These are phyloP conservation scores for Anisodus tanguticus DNA, from an alignment of 257 asterid species.

Conservation along the genomic window DNA sequence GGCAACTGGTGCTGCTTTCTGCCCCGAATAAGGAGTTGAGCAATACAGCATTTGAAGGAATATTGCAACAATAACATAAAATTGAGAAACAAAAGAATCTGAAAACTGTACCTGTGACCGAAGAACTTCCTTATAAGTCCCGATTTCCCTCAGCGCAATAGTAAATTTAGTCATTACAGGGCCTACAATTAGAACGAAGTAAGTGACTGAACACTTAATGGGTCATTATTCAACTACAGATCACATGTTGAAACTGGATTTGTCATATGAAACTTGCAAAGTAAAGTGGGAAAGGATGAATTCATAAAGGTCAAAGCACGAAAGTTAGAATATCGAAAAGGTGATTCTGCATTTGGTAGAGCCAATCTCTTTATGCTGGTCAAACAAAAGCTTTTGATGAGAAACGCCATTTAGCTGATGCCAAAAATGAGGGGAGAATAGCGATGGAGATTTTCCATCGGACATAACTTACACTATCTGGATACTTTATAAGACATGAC, in stretches of 20 bases:
- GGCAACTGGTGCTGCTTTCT: not conserved
- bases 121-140: constrained; percentile 99
- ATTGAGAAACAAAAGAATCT: constrained; percentile 4
- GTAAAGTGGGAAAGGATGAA: not conserved
- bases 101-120: constrained; percentile 85
- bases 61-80: not conserved
- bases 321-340: not conserved
- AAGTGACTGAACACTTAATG: constrained; percentile 19
- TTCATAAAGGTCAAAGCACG: not conserved
- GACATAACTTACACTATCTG: not conserved
- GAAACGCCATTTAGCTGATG: not conserved
- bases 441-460: not conserved
- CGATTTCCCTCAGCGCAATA: constrained; percentile 97
- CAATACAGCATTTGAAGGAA: not conserved
- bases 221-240: constrained; percentile 16
- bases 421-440: constrained; percentile 13
- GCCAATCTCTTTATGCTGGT: not conserved
- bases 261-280: not conserved
- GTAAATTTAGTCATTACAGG: constrained; percentile 99
- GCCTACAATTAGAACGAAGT: constrained; percentile 52
- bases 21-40: constrained; percentile 12
- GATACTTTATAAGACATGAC: too few relatives aligned
- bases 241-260: constrained; percentile 10
- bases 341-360: constrained; percentile 16
- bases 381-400: constrained; percentile 1